These are phyloP conservation scores for Russula sp. DNA, from an alignment of 768 basidiomycete species.

Conservation along the genomic window DNA sequence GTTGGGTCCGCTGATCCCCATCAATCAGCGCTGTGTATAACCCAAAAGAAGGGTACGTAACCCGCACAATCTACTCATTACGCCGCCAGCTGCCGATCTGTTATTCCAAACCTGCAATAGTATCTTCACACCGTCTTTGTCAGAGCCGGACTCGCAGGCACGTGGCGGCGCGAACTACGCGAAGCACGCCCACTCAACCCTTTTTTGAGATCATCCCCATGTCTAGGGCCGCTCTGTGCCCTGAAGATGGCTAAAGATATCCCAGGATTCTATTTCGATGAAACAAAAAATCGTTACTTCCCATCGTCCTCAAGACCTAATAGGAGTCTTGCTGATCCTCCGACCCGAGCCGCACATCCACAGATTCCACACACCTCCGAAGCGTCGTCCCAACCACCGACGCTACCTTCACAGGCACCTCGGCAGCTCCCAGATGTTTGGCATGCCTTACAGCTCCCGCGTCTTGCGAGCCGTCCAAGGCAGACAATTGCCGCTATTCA, in stretches of 20 bases:
- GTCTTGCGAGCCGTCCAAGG: conserved; percentile 11
- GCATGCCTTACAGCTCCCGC: conserved; percentile 11
- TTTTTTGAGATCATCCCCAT: not conserved
- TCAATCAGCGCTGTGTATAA: not conserved
- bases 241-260: conserved; percentile 25
- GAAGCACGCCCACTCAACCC: not conserved
- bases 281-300: conserved; percentile 26
- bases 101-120: not conserved
- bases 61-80: not conserved
- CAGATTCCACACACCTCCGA: not conserved
- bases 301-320: conserved; percentile 23
- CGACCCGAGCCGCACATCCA: not conserved
- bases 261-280: conserved; percentile 29
- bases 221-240: conserved; percentile 4
- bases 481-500: conserved; percentile 12
- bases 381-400: not conserved
- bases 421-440: not conserved
- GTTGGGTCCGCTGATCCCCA: conserved; percentile 7
- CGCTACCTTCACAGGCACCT: not conserved
- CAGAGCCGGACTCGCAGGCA: not conserved
- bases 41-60: not conserved
- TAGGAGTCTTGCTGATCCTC: not conserved
- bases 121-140: not conserved
- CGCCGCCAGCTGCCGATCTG: not conserved
- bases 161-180: not conserved